phyloP scores from a whole-genome alignment of 495 filamentous ascomycete genomes.

The Collariella sp. region DNA sequence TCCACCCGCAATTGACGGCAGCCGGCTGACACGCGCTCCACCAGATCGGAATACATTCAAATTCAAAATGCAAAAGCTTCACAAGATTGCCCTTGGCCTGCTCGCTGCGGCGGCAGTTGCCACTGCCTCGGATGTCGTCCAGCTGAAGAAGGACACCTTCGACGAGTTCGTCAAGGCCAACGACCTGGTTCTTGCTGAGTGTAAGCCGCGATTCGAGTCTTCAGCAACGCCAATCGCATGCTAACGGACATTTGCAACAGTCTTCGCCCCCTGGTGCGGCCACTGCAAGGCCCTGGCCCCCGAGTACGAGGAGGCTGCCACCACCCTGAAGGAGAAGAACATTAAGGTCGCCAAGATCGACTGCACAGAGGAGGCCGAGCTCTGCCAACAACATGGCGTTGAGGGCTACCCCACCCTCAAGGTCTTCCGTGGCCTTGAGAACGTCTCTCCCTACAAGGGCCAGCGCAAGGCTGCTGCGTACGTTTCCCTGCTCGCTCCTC shows the following conservation, averaged over 20 bases:
- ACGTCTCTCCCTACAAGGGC: constrained; percentile 73
- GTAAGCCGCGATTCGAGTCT: constrained; percentile 37
- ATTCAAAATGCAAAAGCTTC: constrained; percentile 25
- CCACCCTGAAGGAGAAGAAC: constrained; percentile 87
- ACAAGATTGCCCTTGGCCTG: constrained; percentile 41
- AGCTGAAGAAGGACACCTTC: constrained; percentile 80
- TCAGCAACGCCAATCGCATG: constrained; percentile 8
- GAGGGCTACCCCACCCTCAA: constrained; percentile 98
- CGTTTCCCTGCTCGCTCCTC: constrained; percentile 23
- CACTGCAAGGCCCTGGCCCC: constrained; percentile 81
- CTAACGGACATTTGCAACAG: constrained; percentile 28
- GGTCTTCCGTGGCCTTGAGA: constrained; percentile 93
- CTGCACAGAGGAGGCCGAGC: constrained; percentile 87
- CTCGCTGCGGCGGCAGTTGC: constrained; percentile 56
- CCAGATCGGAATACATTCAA: constrained; percentile 7
- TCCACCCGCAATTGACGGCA: constrained; percentile 2
- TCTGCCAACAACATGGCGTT: constrained; percentile 83
- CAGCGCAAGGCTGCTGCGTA: constrained; percentile 85
- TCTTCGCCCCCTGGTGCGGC: constrained; percentile 68
- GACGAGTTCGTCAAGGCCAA: constrained; percentile 75
- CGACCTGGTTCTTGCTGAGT: constrained; percentile 72
- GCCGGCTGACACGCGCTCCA: not conserved
- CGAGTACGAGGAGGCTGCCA: constrained; percentile 86
- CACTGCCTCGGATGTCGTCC: constrained; percentile 67
- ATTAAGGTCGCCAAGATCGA: constrained; percentile 91